Percentiles rank a stretch among this genome's conserved stretches.
phyloP scores from a whole-genome alignment of 208 protist genomes.

The Tritrichomonas foetus region DNA sequence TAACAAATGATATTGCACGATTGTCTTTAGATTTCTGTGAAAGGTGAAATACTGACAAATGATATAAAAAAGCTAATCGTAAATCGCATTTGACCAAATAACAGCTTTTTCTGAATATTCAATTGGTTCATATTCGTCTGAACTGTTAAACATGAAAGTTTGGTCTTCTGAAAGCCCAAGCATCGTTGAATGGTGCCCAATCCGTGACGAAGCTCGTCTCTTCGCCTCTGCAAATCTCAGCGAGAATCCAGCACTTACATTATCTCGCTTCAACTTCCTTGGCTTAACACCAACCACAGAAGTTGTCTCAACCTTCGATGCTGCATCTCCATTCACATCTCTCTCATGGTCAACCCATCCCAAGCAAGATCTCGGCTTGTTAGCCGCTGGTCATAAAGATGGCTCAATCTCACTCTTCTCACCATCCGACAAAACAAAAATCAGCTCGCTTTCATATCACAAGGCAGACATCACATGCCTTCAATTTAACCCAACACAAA shows the following conservation, averaged over 20 bases:
- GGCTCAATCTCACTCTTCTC: not conserved
- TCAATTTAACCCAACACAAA: not conserved
- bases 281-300: not conserved
- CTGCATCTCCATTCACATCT: not conserved
- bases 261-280: not conserved
- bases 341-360: not conserved
- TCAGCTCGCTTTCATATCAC: not conserved
- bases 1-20: too few relatives aligned
- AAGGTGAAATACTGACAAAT: not conserved
- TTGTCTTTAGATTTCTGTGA: not conserved
- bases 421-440: not conserved
- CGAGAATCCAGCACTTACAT: not conserved
- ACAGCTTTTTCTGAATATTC: not conserved
- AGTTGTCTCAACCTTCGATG: not conserved
- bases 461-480: not conserved
- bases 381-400: not conserved
- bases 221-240: not conserved
- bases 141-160: not conserved
- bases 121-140: not conserved
- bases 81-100: not conserved
- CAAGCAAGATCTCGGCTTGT: not conserved
- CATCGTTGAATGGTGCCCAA: not conserved
- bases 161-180: not conserved
- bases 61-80: not conserved
- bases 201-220: not conserved